These are phyloP conservation scores for Phialocephala subalpina DNA, from an alignment of 2,329 filamentous ascomycete species.

Conservation along the genomic window DNA sequence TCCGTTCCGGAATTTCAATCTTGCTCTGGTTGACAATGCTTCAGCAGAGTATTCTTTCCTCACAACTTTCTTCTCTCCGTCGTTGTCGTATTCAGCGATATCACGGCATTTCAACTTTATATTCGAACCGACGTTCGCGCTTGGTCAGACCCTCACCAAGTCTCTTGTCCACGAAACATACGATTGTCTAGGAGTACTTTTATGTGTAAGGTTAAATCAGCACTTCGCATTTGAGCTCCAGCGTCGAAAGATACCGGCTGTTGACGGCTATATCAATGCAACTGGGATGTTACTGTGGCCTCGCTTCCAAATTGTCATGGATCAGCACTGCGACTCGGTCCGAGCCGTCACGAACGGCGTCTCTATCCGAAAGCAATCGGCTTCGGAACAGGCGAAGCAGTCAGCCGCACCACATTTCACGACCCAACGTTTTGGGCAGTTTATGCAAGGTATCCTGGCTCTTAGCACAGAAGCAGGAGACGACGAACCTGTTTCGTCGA, in stretches of 20 bases:
- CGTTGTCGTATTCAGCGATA: slow-evolving; percentile 77
- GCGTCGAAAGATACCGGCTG: slow-evolving; percentile 85
- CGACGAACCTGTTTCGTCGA: slow-evolving; percentile 89
- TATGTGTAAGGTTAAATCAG: slow-evolving; percentile 94
- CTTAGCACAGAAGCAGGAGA: slow-evolving; percentile 92
- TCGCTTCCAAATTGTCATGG: slow-evolving; percentile 92
- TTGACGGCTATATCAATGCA: slow-evolving; percentile 91
- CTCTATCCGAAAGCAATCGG: slow-evolving; percentile 52
- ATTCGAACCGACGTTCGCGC: slow-evolving; percentile 87
- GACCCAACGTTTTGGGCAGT: slow-evolving; percentile 94
- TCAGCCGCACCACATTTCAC: slow-evolving; percentile 88
- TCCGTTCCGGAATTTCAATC: slow-evolving; percentile 93
- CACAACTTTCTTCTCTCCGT: slow-evolving; percentile 85
- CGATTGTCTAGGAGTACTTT: slow-evolving; percentile 84
- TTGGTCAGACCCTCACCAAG: slow-evolving; percentile 81
- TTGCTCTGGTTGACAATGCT: slow-evolving; percentile 92
- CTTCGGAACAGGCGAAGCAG: slow-evolving; percentile 63
- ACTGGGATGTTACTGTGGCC: slow-evolving; percentile 98
- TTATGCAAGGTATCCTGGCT: slow-evolving; percentile 83
- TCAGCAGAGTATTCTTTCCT: slow-evolving; percentile 96
- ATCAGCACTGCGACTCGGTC: slow-evolving; percentile 88
- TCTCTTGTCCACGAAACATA: slow-evolving; percentile 78
- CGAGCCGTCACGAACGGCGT: slow-evolving; percentile 65
- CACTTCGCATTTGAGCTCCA: slow-evolving; percentile 95
- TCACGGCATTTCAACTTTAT: slow-evolving; percentile 87